Percentiles rank a stretch among this genome's conserved stretches.
Evolutionary conservation across 805 yeast species (phyloP).

Genomic region (Candida sanyiensis): DNA sequence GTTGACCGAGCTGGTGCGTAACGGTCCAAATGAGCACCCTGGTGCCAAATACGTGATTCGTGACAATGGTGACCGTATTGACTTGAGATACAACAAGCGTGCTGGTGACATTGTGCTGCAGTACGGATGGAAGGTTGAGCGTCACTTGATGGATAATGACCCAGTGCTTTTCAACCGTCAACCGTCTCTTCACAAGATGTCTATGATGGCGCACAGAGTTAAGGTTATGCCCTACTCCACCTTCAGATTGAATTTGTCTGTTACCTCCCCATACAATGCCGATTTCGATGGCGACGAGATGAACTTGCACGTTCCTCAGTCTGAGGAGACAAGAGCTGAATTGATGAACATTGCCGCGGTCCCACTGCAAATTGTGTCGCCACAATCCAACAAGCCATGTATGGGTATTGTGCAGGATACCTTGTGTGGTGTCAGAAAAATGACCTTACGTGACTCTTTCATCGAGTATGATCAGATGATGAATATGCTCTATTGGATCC

Average conservation of each 20-base stretch:
- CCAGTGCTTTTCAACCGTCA: slow-evolving; percentile 98
- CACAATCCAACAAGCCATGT: slow-evolving; percentile 97
- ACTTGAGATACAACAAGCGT: slow-evolving; percentile 91
- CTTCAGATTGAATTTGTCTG: slow-evolving; percentile 91
- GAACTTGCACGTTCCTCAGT: slow-evolving; percentile 68
- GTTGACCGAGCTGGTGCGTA: slow-evolving; percentile 86
- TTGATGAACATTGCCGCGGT: slow-evolving; percentile 93
- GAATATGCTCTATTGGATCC: slow-evolving; percentile 97
- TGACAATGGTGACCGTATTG: slow-evolving; percentile 98
- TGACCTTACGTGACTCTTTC: slow-evolving; percentile 87
- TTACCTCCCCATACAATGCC: slow-evolving; percentile 98
- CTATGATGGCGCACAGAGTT: slow-evolving; percentile 99
- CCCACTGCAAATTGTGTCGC: slow-evolving; percentile 95
- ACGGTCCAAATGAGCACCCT: slow-evolving; percentile 99
- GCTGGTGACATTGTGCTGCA: slow-evolving; percentile 98
- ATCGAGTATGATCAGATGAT: slow-evolving; percentile 90
- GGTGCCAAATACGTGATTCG: slow-evolving; percentile 98
- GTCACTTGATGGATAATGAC: slow-evolving; percentile 96
- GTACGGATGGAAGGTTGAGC: slow-evolving; percentile 98
- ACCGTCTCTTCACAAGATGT: slow-evolving; percentile 98
- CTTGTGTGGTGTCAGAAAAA: slow-evolving; percentile 91
- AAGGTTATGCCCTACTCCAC: slow-evolving; percentile 99
- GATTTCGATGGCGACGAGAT: slow-evolving; percentile 34
- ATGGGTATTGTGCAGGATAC: slow-evolving; percentile 99
- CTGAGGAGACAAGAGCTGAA: slow-evolving; percentile 97